These are phyloP conservation scores for Thelonectria rubi DNA, from an alignment of 2,329 filamentous ascomycete genomes.

Conservation along the genomic window DNA sequence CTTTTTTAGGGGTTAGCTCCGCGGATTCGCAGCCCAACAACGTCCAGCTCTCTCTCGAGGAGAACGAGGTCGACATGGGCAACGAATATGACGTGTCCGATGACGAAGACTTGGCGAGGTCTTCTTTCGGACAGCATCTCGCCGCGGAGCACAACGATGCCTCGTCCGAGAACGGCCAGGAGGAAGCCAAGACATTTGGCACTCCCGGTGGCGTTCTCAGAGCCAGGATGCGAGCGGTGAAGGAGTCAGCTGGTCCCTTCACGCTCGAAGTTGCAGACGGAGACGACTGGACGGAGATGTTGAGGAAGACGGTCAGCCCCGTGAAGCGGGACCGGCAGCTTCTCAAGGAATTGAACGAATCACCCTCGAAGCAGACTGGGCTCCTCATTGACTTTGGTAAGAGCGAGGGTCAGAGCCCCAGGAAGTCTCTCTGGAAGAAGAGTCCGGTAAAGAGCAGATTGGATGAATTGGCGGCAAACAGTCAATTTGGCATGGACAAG, in stretches of 20 bases:
- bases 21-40: constrained; percentile 77
- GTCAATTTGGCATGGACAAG: constrained; percentile 52
- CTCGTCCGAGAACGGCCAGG: constrained; percentile 62
- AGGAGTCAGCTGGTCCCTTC: constrained; percentile 65
- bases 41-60: constrained; percentile 67
- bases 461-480: constrained; percentile 43
- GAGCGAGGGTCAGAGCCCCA: constrained; percentile 61
- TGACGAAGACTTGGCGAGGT: constrained; percentile 79
- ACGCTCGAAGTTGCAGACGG: constrained; percentile 71
- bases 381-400: constrained; percentile 42
- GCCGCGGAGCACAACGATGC: constrained; percentile 76
- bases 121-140: constrained; percentile 76
- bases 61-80: constrained; percentile 65
- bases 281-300: constrained; percentile 92
- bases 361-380: constrained; percentile 49
- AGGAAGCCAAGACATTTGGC: constrained; percentile 51
- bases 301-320: constrained; percentile 93
- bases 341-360: constrained; percentile 67
- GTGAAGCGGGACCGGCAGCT: constrained; percentile 89
- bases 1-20: constrained; percentile 95
- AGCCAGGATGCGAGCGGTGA: constrained; percentile 70
- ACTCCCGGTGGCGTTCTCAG: constrained; percentile 70
- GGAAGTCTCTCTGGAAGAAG: constrained; percentile 49
- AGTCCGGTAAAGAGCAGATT: constrained; percentile 43
- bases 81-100: constrained; percentile 80